Conservation (phyloP, 1,284 basidiomycete species). For the Naganishia cerealis region DNA sequence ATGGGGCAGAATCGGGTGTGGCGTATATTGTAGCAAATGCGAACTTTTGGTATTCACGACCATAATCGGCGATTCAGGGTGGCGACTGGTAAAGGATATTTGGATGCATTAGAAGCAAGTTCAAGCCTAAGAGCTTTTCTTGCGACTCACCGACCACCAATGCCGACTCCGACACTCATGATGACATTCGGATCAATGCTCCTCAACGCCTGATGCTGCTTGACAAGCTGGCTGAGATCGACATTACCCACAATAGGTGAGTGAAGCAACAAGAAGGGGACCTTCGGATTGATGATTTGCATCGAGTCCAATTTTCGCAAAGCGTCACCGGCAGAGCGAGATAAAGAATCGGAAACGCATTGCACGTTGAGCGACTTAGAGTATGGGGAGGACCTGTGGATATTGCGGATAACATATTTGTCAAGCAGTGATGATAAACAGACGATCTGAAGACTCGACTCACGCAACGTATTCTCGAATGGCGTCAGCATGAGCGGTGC, state of each 20-base stretch:
- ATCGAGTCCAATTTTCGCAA: conserved; percentile 94
- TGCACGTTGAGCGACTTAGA: conserved; percentile 77
- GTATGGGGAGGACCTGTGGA: conserved; percentile 43
- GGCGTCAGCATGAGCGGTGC: conserved; percentile 78
- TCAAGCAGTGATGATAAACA: neutral
- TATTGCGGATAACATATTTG: neutral
- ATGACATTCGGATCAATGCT: conserved; percentile 86
- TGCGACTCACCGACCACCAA: conserved; percentile 46
- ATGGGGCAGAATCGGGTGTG: conserved; percentile 48
- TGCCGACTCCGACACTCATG: conserved; percentile 84
- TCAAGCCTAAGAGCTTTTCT: neutral
- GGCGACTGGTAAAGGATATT: conserved; percentile 38
- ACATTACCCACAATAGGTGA: conserved; percentile 94
- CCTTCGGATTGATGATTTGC: conserved; percentile 82
- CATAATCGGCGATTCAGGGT: conserved; percentile 54
- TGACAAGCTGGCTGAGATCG: conserved; percentile 82
- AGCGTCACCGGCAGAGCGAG: conserved; percentile 89
- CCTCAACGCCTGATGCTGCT: conserved; percentile 81
- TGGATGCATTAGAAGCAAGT: neutral
- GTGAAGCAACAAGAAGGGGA: conserved; percentile 80
- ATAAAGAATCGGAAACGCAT: conserved; percentile 82
- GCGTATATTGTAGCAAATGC: conserved; percentile 48
- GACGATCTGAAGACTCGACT: neutral
- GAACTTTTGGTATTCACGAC: conserved; percentile 52
- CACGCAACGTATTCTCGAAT: conserved; percentile 70